Evolutionary conservation across 2,329 filamentous ascomycete species (phyloP), one percentile per base, ranked within the genome.

Genomic region (Diaporthe ampelina): DNA sequence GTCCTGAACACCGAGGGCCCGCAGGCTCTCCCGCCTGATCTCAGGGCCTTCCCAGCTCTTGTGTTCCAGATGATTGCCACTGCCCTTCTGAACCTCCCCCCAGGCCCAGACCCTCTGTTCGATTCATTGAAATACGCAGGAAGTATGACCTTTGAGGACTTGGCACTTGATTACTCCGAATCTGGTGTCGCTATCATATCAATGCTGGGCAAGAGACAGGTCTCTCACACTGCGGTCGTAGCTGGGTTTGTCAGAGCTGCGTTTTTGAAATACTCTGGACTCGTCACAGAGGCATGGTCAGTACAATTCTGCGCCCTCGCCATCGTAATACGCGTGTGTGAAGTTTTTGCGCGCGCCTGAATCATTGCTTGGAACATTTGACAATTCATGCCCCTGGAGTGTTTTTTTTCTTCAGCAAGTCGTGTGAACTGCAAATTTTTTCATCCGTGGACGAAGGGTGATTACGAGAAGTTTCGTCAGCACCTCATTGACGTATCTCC

Each of bases 131-230:
- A 91, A 79, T 91, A 91, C 77, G 87, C 88, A 0, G 86, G 85
- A 4, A 87, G 85, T 63, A 91, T 91, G 88, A 88, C 87, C 3
- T 90, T 91, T 75, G 89, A 91, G 79, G 89, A 91, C 68, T 81
- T 92, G 26, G 90, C 90, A 2, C 82, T 84, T 21, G 90, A 91
- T 73, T 92, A 91, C 78, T 91, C 89, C 77, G 89, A 92, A 72
- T 86, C 88, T 0, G 89, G 90, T 9, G 83, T 88, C 35, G 84
- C 86, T 11, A 85, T 92, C 57, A 78, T 91, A 54, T 83, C 83
- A 21, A 80, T 92, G 29, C 82, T 92, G 32, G 90, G 89, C 21
- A 91, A 91, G 80, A 84, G 86, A 63, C 84, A 89, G 58, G 86
- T 91, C 75, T 88, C 88, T 6, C 78, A 91, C 17, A 86, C 88